Percentiles rank a stretch among this genome's conserved stretches.
Evolutionary conservation across 2,329 filamentous ascomycete genomes (phyloP).

Genomic region (Hypoxylon sp.): DNA sequence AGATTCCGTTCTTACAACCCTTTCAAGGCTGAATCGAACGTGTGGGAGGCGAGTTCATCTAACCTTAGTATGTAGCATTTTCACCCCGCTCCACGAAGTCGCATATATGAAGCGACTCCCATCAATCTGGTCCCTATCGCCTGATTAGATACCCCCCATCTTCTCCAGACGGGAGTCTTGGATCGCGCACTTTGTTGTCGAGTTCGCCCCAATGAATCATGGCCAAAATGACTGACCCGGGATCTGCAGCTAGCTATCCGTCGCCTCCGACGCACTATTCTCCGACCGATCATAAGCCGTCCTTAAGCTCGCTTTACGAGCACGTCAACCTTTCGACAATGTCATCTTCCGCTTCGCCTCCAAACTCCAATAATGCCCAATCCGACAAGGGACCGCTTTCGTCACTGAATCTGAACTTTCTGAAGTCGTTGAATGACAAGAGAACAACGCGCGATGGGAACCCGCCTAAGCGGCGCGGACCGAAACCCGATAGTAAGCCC

Average conservation of each 20-base stretch:
- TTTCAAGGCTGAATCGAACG: constrained; percentile 38
- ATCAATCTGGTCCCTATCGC: constrained; percentile 34
- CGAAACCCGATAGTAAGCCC: constrained; percentile 96
- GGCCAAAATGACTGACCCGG: constrained; percentile 57
- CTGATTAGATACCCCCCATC: constrained; percentile 37
- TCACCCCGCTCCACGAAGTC: constrained; percentile 39
- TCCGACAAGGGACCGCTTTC: constrained; percentile 57
- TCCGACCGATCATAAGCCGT: constrained; percentile 53
- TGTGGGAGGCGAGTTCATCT: constrained; percentile 42
- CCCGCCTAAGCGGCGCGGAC: constrained; percentile 88
- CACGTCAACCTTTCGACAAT: constrained; percentile 54
- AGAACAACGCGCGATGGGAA: constrained; percentile 88
- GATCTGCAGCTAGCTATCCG: constrained; percentile 56
- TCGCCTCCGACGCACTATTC: constrained; percentile 56
- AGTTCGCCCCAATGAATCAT: constrained; percentile 42
- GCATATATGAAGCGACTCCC: constrained; percentile 42
- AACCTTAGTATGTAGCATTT: constrained; percentile 41
- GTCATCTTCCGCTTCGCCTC: constrained; percentile 65
- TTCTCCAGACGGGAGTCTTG: constrained; percentile 20
- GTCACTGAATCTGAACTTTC: constrained; percentile 70
- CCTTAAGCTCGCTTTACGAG: constrained; percentile 55
- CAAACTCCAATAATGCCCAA: constrained; percentile 39
- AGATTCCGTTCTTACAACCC: constrained; percentile 23
- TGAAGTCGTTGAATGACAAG: constrained; percentile 79
- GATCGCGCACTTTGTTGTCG: constrained; percentile 25